Base-by-base conservation (phyloP, 1,284 basidiomycete genomes). In the Uromyces viciae-fabae region DNA sequence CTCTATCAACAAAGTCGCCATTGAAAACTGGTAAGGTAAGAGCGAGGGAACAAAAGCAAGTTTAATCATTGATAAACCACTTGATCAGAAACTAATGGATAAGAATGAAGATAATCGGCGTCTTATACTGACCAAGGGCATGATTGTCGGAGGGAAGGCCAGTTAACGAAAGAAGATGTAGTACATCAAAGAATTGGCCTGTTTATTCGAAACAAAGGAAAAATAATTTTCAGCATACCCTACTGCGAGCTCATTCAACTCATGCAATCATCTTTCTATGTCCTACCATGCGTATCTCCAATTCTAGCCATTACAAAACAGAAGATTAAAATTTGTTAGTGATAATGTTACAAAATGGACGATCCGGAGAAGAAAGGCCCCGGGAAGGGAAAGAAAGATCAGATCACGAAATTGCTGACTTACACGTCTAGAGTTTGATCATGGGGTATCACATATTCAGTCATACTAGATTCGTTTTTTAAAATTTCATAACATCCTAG, bases 121-220 rank as follows among this genome's bases (percentile, higher is more conserved):
- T 54, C 19, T 36, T 54, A 49, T 2, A 49, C 68, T 73, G 19
- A 80, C 78, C 58, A n/a, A 80, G 69, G 42, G 78, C 85, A 71
- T 86, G 85, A 15, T 60, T 82, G 11, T 83, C 81, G 42, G 82
- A 83, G 1, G 85, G 85, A 46, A 75, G 75, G 31, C 93, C 94
- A 0, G 96, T 98, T 83, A 97, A 88, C 7, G 91, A 91, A 83
- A 94, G 90, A 19, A 99, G 88, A 88, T 98, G 92, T 78, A 95
- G 87, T 84, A 98, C 89, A 86, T 98, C 96, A 86, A 94, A 98
- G 88, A 93, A 96, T 89, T 98, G 95, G 31, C 93, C 92, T 94
- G 83, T 66, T 19, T 25, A 31, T n/a, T n/a, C n/a, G n/a, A n/a
- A n/a, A n/a, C n/a, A n/a, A n/a, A n/a, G n/a, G n/a, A n/a, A n/a